These are phyloP conservation scores for Chaetoceros tenuissimus DNA, from an alignment of 108 stramenopile genomes.

Conservation along the genomic window DNA sequence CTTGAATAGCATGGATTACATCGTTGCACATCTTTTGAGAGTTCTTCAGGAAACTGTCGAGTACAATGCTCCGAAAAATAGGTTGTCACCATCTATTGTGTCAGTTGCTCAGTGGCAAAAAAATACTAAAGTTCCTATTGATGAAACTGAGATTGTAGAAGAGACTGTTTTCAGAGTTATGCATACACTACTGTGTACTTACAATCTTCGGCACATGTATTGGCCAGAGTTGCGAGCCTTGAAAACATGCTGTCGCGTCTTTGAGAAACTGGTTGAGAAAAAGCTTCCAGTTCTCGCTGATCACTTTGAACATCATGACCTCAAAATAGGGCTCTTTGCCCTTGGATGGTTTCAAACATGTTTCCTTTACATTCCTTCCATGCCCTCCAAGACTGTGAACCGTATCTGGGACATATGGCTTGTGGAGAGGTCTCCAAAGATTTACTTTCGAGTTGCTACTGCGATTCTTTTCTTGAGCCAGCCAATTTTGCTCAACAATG, in stretches of 20 bases:
- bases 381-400: conserved; percentile 82
- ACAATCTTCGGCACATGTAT: conserved; percentile 79
- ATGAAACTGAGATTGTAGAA: conserved; percentile 57
- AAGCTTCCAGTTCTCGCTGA: conserved; percentile 84
- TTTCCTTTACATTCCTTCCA: conserved; percentile 85
- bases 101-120: not conserved
- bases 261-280: conserved; percentile 67
- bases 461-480: conserved; percentile 86
- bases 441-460: conserved; percentile 83
- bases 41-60: conserved; percentile 77
- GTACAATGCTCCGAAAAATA: conserved; percentile 44
- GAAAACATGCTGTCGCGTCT: conserved; percentile 79
- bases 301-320: conserved; percentile 85
- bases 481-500: conserved; percentile 77
- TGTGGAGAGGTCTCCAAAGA: conserved; percentile 84
- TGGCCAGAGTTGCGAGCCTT: conserved; percentile 83
- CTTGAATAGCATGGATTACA: conserved; percentile 68
- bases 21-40: conserved; percentile 81
- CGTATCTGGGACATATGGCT: conserved; percentile 93
- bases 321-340: conserved; percentile 84
- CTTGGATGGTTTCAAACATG: conserved; percentile 89
- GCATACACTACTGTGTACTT: conserved; percentile 70
- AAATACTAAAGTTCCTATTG: conserved; percentile 19
- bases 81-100: conserved; percentile 28
- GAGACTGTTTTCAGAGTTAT: conserved; percentile 71